Conservation (phyloP, 805 yeast species). For the Monosporozyma siamensis region DNA sequence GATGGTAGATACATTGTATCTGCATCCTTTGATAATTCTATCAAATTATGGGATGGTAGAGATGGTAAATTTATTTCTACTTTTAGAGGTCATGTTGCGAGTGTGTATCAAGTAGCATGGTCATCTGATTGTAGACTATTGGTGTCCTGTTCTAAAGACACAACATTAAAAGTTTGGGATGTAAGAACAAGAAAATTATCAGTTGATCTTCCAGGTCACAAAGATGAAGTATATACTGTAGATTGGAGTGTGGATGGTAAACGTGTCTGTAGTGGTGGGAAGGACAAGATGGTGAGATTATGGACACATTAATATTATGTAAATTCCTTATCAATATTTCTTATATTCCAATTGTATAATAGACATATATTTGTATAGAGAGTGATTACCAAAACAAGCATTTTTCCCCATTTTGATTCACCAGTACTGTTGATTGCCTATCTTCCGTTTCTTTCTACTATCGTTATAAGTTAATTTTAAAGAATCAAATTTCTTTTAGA, state of each 20-base stretch:
- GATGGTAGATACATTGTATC: slow-evolving; percentile 88
- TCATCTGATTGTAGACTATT: slow-evolving; percentile 85
- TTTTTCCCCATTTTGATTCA: too few relatives aligned
- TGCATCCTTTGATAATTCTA: slow-evolving; percentile 90
- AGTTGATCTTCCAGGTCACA: slow-evolving; percentile 91
- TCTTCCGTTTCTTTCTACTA: too few relatives aligned
- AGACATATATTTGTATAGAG: neutral
- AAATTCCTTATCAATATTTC: too few relatives aligned
- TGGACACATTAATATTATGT: slow-evolving; percentile 85
- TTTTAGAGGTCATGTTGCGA: slow-evolving; percentile 93
- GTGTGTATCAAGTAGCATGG: slow-evolving; percentile 97
- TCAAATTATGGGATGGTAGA: slow-evolving; percentile 93
- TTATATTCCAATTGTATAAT: neutral
- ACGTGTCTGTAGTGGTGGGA: slow-evolving; percentile 94
- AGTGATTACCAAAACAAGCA: too few relatives aligned
- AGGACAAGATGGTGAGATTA: slow-evolving; percentile 84
- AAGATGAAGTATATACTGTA: slow-evolving; percentile 92
- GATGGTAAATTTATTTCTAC: slow-evolving; percentile 86
- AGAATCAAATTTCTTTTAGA: too few relatives aligned
- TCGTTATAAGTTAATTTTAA: too few relatives aligned
- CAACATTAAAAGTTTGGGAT: slow-evolving; percentile 95
- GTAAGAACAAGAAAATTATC: slow-evolving; percentile 73
- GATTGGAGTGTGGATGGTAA: slow-evolving; percentile 97
- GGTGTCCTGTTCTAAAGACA: slow-evolving; percentile 91
- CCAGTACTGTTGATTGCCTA: neutral